These are phyloP conservation scores for Orbilia oligospora DNA, from an alignment of 2,329 filamentous ascomycete genomes.

Conservation along the genomic window DNA sequence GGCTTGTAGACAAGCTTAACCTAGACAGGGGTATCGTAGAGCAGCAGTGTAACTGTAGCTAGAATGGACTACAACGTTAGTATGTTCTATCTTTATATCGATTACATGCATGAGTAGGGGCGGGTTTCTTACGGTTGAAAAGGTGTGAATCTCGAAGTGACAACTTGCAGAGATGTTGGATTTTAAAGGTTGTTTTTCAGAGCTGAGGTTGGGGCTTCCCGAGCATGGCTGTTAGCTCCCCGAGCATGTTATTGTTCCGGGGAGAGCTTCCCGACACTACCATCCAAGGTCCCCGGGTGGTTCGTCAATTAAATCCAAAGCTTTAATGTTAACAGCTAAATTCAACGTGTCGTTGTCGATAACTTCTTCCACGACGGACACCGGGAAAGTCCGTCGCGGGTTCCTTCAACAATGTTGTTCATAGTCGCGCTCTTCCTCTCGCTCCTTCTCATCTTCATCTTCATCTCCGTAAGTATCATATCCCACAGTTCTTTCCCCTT, in stretches of 20 bases:
- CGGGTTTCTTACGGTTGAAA: neutral
- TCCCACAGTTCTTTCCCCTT: neutral
- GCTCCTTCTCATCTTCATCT: conserved; percentile 31
- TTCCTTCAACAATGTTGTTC: conserved; percentile 32
- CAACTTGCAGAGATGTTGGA: neutral
- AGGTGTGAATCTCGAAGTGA: neutral
- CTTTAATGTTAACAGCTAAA: neutral
- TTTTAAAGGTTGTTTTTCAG: conserved; percentile 14
- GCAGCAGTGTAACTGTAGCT: neutral
- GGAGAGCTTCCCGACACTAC: conserved; percentile 10
- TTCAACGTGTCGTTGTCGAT: conserved; percentile 17
- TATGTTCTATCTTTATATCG: neutral
- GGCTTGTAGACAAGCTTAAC: neutral
- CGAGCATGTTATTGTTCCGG: neutral
- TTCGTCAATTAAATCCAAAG: neutral
- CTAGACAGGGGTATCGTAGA: neutral
- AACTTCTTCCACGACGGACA: neutral
- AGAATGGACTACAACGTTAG: neutral
- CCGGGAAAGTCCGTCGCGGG: conserved; percentile 21
- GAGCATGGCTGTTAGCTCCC: conserved; percentile 19
- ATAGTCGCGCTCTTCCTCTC: conserved; percentile 27
- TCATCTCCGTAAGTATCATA: conserved; percentile 38
- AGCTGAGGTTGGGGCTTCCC: conserved; percentile 21
- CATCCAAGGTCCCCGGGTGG: neutral
- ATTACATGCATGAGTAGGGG: neutral